Evolutionary conservation across 345 rosid species (phyloP).

Genomic region (Euphorbia pulcherrima): DNA sequence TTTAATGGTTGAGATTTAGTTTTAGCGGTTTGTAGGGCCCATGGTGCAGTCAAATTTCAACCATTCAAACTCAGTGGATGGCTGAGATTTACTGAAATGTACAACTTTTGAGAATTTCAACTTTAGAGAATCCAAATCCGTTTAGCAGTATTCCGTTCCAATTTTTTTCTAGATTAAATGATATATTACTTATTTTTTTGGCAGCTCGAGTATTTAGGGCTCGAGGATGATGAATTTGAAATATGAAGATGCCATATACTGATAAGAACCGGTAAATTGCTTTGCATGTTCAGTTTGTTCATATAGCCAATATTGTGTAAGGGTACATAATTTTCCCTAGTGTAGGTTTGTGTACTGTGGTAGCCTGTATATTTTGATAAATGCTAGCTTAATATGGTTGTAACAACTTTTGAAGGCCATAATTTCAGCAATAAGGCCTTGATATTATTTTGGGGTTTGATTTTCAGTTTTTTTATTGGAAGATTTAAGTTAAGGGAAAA

Average conservation of each 20-base stretch:
- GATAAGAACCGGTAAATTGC: neutral
- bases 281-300: neutral
- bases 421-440: neutral
- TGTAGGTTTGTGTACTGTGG: neutral
- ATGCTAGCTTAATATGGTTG: constrained; percentile 11
- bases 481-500: too few relatives aligned
- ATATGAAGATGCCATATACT: constrained; percentile 12
- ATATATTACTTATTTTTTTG: constrained; percentile 15
- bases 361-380: constrained; percentile 21
- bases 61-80: too few relatives aligned
- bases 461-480: neutral
- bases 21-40: too few relatives aligned
- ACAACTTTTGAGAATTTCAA: too few relatives aligned
- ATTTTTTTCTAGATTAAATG: neutral
- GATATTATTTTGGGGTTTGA: neutral
- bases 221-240: constrained; percentile 25
- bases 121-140: too few relatives aligned
- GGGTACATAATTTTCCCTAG: neutral
- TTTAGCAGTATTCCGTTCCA: too few relatives aligned
- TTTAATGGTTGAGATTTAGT: too few relatives aligned
- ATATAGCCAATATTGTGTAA: neutral
- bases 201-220: constrained; percentile 66
- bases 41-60: too few relatives aligned
- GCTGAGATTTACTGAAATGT: too few relatives aligned
- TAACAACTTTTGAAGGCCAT: neutral